Evolutionary conservation across 495 filamentous ascomycete species (phyloP).

Genomic region (Podospora pseudopauciseta): DNA sequence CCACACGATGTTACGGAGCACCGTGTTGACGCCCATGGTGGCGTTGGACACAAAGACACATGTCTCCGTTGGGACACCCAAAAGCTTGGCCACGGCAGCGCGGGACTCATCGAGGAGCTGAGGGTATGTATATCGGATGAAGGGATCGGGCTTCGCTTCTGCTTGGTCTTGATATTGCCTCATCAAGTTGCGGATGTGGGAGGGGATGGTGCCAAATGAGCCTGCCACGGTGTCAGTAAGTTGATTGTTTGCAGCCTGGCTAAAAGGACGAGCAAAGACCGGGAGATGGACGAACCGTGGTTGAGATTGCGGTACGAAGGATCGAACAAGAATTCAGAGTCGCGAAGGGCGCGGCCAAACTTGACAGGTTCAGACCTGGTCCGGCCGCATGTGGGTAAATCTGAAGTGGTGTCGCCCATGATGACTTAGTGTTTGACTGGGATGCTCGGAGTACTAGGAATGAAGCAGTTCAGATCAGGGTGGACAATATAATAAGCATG

Average conservation of each 20-base stretch:
- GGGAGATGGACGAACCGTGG: slow-evolving; percentile 56
- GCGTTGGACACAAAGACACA: slow-evolving; percentile 80
- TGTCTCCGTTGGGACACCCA: slow-evolving; percentile 59
- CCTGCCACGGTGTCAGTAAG: slow-evolving; percentile 38
- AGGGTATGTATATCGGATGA: slow-evolving; percentile 62
- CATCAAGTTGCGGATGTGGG: slow-evolving; percentile 53
- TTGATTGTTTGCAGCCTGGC: neutral
- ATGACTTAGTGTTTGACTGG: neutral
- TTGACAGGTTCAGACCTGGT: slow-evolving; percentile 3
- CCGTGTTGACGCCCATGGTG: slow-evolving; percentile 73
- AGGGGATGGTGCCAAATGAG: slow-evolving; percentile 76
- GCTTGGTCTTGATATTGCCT: slow-evolving; percentile 53
- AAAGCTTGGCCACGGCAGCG: slow-evolving; percentile 55
- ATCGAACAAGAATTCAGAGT: slow-evolving; percentile 69
- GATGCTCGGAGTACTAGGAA: neutral
- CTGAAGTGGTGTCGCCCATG: neutral
- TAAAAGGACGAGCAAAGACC: neutral
- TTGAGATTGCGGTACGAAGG: slow-evolving; percentile 70
- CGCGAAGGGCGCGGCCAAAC: slow-evolving; percentile 57
- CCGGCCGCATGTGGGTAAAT: neutral
- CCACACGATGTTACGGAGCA: slow-evolving; percentile 68
- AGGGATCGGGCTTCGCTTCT: slow-evolving; percentile 68
- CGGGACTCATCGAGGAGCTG: slow-evolving; percentile 61
- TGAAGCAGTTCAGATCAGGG: neutral
- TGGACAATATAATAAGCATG: neutral